phyloP scores from a whole-genome alignment of 202 grass and related monocot species.

The Dendrocalamus latiflorus region DNA sequence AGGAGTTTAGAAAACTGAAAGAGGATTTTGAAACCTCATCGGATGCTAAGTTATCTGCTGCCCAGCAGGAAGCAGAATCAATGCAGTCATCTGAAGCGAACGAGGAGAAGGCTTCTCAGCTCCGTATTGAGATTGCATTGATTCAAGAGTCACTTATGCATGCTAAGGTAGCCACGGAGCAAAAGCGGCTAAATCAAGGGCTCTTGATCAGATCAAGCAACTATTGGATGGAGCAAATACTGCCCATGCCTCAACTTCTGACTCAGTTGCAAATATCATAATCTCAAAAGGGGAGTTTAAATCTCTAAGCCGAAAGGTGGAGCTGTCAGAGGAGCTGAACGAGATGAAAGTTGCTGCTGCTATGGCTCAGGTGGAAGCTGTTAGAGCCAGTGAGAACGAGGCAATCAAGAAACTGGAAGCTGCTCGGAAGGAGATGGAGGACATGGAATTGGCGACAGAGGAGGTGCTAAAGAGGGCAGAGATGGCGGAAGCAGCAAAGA shows the following conservation, averaged over 20 bases:
- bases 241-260: background rate
- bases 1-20: conserved; percentile 51
- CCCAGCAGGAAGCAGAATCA: conserved; percentile 48
- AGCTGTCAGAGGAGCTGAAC: too few relatives aligned
- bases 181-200: background rate
- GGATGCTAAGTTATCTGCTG: conserved; percentile 48
- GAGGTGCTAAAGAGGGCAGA: too few relatives aligned
- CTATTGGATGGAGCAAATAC: background rate
- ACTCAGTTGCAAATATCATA: background rate
- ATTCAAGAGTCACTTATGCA: too few relatives aligned
- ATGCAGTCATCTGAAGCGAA: conserved; percentile 44
- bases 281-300: background rate
- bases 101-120: background rate
- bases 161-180: too few relatives aligned
- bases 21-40: conserved; percentile 58
- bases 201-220: background rate
- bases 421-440: too few relatives aligned
- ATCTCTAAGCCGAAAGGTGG: background rate
- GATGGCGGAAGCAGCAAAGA: too few relatives aligned
- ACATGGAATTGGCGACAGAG: too few relatives aligned
- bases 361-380: too few relatives aligned
- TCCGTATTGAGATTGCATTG: too few relatives aligned
- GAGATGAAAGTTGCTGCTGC: too few relatives aligned
- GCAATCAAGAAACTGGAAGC: too few relatives aligned
- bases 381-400: too few relatives aligned